Percentiles rank a stretch among this genome's conserved stretches.
Evolutionary conservation across 345 rosid species (phyloP).

Genomic region (Gossypium rotundifolium): DNA sequence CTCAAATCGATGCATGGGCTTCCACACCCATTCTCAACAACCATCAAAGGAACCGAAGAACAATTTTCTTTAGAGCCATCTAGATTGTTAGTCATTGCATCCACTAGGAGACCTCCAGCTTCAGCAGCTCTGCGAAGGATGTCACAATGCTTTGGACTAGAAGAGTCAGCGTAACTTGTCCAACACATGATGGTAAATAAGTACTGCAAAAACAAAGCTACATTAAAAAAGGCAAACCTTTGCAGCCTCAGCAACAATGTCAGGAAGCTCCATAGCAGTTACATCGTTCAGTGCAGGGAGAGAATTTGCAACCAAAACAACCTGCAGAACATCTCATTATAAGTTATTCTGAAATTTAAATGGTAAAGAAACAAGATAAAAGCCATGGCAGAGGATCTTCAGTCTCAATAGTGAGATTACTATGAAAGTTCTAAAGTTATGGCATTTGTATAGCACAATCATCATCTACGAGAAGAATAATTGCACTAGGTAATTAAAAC

Average conservation of each 20-base stretch:
- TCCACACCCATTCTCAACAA: conserved; percentile 98
- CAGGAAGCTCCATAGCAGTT: conserved; percentile 98
- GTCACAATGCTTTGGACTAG: conserved; percentile 72
- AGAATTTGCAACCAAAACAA: conserved; percentile 93
- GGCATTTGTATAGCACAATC: not conserved
- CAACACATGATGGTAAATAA: not conserved
- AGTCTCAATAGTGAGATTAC: not conserved
- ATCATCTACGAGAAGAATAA: not conserved
- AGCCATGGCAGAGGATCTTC: not conserved
- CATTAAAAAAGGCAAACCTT: conserved; percentile 42
- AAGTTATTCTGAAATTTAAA: conserved; percentile 1
- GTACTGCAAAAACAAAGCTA: not conserved
- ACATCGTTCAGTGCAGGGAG: conserved; percentile 92
- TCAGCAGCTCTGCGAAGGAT: conserved; percentile 63
- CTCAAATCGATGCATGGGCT: conserved; percentile 97
- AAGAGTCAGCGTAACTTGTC: conserved; percentile 12
- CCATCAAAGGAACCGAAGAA: conserved; percentile 82
- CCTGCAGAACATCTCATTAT: conserved; percentile 39
- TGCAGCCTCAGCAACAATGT: conserved; percentile 93
- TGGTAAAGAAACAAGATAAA: conserved; percentile 12
- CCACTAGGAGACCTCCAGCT: conserved; percentile 1
- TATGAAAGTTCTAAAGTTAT: not conserved
- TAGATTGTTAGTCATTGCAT: not conserved
- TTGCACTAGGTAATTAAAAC: not conserved
- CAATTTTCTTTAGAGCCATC: conserved; percentile 44